Evolutionary conservation across 306 rosid genomes (phyloP).

Genomic region (Trichosanthes truncata): DNA sequence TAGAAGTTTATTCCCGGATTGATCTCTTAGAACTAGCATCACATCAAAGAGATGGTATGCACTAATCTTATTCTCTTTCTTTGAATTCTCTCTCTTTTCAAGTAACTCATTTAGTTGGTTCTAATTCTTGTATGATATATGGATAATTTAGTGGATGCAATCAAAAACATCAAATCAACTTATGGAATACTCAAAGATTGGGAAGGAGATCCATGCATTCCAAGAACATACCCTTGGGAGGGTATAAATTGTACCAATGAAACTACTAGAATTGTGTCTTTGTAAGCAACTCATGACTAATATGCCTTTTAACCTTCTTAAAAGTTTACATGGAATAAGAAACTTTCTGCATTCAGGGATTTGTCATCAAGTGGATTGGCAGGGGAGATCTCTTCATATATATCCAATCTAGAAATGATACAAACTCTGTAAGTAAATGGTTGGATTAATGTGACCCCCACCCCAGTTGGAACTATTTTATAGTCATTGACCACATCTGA

Average conservation of each 20-base stretch:
- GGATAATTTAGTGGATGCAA: background rate
- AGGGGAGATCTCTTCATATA: constrained; percentile 20
- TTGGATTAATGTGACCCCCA: background rate
- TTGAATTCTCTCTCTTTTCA: background rate
- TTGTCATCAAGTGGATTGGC: constrained; percentile 34
- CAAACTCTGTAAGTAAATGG: constrained; percentile 29
- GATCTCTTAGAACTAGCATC: constrained; percentile 27
- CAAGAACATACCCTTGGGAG: background rate
- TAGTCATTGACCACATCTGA: background rate
- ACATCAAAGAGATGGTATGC: background rate
- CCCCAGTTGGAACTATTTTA: background rate
- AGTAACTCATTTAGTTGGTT: background rate
- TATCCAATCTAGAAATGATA: constrained; percentile 18
- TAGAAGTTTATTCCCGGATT: constrained; percentile 24
- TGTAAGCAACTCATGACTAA: background rate
- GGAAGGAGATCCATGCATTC: constrained; percentile 8
- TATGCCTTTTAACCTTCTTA: background rate
- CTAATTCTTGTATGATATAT: background rate
- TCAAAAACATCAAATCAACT: background rate
- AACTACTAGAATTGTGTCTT: background rate
- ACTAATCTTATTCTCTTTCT: background rate
- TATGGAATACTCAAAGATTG: constrained; percentile 1
- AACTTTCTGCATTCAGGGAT: constrained; percentile 10
- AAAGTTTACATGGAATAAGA: background rate
- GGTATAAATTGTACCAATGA: background rate